Percentiles rank a stretch among this genome's conserved stretches.
Conservation (phyloP, 371 early-diverging fungal species). For the Apophysomyces trapeziformis region DNA sequence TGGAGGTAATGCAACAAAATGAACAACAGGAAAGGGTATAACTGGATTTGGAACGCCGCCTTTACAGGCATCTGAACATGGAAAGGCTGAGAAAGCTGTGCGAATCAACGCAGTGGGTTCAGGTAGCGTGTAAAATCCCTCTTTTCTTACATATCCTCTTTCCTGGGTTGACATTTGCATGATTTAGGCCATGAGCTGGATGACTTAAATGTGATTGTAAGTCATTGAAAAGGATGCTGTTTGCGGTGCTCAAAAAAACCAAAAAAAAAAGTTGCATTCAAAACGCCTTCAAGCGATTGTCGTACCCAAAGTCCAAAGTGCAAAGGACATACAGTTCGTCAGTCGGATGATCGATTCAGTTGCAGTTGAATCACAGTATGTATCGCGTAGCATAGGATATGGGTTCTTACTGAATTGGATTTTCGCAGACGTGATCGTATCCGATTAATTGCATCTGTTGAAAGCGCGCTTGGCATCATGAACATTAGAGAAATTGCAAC, state of each 20-base stretch:
- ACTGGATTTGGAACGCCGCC: slow-evolving; percentile 12
- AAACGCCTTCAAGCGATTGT: slow-evolving; percentile 77
- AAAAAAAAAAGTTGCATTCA: slow-evolving; percentile 62
- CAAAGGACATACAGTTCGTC: slow-evolving; percentile 81
- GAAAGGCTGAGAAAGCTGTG: slow-evolving; percentile 80
- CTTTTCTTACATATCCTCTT: neutral
- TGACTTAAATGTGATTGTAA: slow-evolving; percentile 81
- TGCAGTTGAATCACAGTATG: slow-evolving; percentile 73
- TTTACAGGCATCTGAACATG: slow-evolving; percentile 65
- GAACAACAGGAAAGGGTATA: slow-evolving; percentile 7
- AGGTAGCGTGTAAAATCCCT: slow-evolving; percentile 39
- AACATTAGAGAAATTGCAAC: slow-evolving; percentile 83
- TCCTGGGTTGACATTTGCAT: neutral
- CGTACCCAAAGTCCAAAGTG: slow-evolving; percentile 89
- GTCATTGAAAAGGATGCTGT: slow-evolving; percentile 1
- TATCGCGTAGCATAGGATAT: neutral
- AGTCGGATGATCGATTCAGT: slow-evolving; percentile 78
- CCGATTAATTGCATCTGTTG: slow-evolving; percentile 83
- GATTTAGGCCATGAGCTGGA: slow-evolving; percentile 72
- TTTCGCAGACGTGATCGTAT: slow-evolving; percentile 64
- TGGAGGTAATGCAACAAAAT: slow-evolving; percentile 54
- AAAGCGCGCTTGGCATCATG: slow-evolving; percentile 86
- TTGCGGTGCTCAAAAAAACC: neutral
- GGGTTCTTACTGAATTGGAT: neutral
- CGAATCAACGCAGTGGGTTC: slow-evolving; percentile 88